phyloP scores from a whole-genome alignment of 257 asterid genomes.

The Coffea eugenioides region DNA sequence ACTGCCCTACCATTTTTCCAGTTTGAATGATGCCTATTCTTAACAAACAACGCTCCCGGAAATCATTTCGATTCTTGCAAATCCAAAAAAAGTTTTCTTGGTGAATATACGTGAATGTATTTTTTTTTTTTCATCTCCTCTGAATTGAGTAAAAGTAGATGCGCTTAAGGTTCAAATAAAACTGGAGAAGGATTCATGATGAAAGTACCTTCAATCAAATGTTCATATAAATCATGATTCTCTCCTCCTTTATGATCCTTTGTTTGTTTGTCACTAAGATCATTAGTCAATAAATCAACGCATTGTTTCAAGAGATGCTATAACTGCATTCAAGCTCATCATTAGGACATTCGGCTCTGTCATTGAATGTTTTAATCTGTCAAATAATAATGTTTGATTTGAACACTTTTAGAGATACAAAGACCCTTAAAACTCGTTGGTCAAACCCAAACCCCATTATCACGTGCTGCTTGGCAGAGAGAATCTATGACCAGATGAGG shows the following conservation, averaged over 20 bases:
- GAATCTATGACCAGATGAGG: conserved; percentile 2
- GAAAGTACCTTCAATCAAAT: conserved; percentile 28
- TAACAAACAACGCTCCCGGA: conserved; percentile 57
- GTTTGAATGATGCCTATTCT: conserved; percentile 35
- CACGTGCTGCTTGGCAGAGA: conserved; percentile 21
- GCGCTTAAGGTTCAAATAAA: background rate
- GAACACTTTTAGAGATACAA: conserved; percentile 13
- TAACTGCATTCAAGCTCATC: conserved; percentile 42
- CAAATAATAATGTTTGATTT: conserved; percentile 16
- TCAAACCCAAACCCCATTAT: conserved; percentile 17
- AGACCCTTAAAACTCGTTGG: conserved; percentile 25
- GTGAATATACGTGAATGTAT: background rate
- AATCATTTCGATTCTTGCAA: conserved; percentile 45
- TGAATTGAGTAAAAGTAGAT: background rate
- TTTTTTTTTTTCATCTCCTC: background rate
- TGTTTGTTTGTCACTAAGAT: conserved; percentile 3
- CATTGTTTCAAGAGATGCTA: conserved; percentile 5
- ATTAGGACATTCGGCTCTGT: conserved; percentile 37
- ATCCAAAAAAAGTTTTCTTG: conserved; percentile 30
- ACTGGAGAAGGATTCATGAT: conserved; percentile 4
- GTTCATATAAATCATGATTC: background rate
- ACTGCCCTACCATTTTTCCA: conserved; percentile 50
- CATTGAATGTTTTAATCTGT: conserved; percentile 25
- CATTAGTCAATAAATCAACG: background rate
- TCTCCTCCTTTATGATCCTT: background rate